phyloP scores from a whole-genome alignment of 148 eudicot species.

The Camellia lanceoleosa region DNA sequence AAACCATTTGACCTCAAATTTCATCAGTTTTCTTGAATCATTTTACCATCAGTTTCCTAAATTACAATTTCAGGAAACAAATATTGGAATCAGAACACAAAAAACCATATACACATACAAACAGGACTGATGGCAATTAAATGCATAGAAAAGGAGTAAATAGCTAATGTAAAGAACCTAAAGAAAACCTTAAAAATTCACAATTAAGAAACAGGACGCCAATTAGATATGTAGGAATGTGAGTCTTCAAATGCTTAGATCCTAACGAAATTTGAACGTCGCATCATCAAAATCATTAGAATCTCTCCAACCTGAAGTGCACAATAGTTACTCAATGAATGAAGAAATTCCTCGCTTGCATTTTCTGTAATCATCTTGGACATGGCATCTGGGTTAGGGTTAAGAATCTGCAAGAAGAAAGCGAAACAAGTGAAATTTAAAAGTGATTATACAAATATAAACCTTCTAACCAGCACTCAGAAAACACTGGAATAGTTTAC shows the following conservation, averaged over 20 bases:
- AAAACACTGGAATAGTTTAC: not conserved
- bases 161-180: not conserved
- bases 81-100: not conserved
- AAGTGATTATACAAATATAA: not conserved
- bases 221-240: not conserved
- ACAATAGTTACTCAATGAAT: constrained; percentile 89
- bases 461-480: not conserved
- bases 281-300: constrained; percentile 7
- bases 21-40: not conserved
- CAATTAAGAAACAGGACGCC: not conserved
- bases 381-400: constrained; percentile 99
- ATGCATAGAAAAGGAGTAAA: too few species aligned
- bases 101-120: too few species aligned
- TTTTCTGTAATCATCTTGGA: constrained; percentile 89
- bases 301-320: constrained; percentile 74
- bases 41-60: not conserved
- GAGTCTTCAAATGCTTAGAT: not conserved
- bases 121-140: too few species aligned
- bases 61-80: not conserved
- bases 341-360: constrained; percentile 89
- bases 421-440: constrained; percentile 1
- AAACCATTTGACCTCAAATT: not conserved
- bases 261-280: not conserved
- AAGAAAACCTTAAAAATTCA: not conserved
- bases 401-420: constrained; percentile 65